Evolutionary conservation across 495 filamentous ascomycete species (phyloP).

Genomic region (Thermothielavioides terrestris): DNA sequence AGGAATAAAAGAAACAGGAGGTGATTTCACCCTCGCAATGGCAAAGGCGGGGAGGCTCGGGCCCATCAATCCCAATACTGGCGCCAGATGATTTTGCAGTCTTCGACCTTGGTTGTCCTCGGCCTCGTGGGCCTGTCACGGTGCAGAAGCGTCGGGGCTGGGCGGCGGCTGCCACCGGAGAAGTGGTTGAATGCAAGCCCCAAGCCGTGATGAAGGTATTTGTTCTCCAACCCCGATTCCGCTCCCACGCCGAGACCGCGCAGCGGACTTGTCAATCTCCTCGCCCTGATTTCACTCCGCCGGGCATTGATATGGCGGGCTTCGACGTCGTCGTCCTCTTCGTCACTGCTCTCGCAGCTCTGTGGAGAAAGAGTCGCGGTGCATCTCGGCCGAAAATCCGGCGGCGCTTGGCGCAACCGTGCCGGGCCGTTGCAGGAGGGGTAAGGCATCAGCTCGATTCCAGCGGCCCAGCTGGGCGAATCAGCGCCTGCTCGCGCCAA

Average conservation of each 20-base stretch:
- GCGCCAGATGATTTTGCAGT: neutral
- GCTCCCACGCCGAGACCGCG: neutral
- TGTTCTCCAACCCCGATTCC: neutral
- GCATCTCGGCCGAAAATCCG: neutral
- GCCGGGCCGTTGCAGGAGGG: neutral
- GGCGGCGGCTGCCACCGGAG: too few species aligned
- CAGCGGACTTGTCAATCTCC: neutral
- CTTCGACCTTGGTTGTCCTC: neutral
- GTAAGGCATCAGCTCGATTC: neutral
- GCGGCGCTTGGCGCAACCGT: conserved; percentile 5
- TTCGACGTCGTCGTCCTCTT: neutral
- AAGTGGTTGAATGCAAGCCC: too few species aligned
- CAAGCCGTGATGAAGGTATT: too few species aligned
- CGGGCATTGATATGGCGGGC: neutral
- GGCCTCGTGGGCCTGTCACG: neutral
- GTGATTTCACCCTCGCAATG: neutral
- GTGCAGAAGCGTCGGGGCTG: neutral
- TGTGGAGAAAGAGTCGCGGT: conserved; percentile 2
- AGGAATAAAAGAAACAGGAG: neutral
- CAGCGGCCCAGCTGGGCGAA: neutral
- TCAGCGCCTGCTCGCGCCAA: neutral
- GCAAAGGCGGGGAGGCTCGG: neutral
- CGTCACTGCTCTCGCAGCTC: neutral
- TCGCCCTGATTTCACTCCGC: neutral
- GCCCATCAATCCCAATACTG: conserved; percentile 3